Base-by-base conservation (phyloP, 1,139 yeast genomes). In the Debaryomyces psychrophilus region DNA sequence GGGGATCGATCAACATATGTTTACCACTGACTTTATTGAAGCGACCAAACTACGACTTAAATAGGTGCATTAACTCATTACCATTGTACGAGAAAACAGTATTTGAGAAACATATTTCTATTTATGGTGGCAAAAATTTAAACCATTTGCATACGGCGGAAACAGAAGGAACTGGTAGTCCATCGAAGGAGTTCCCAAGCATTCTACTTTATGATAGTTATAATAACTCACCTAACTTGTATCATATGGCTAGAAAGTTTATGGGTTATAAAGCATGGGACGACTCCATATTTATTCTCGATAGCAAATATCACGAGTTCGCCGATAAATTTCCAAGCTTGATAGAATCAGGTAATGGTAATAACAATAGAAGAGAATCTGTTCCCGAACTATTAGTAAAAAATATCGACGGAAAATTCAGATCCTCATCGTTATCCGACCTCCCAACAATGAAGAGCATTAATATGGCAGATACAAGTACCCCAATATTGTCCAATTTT, bases 21-120 rank as follows among this genome's bases (percentile, higher is more conserved):
- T 69, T 88, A 20, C 96, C 96, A 1, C 82, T 93, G 15, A 88
- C 96, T 1, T 70, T 89, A 41, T 67, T 89, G 52, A 85, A 85
- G 59, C 76, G 96, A 51, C 73, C 80, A 31, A 82, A 80, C 48
- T 87, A 85, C 58, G 78, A 79, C 14, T 68, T 87, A 44, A 53
- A 69, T 46, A 66, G 85, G 53, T 77, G 86, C 51, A 65, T 82
- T 37, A 83, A 81, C 47, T 81, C 87, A 31, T 73, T 85, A 61
- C 79, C 83, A 22, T 65, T 55, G 41, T 69, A 59, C 41, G 83
- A 79, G 45, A 71, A 69, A 53, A 41, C 46, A 4, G 54, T 64
- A 31, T 62, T 72, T 49, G 46, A 61, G 39, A 50, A 57, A 26
- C 57, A 62, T 44, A 45, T 61, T n/a, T 47, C 42, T 15, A 33